phyloP scores from a whole-genome alignment of 2,329 filamentous ascomycete species.

The Aureobasidium sp. region DNA sequence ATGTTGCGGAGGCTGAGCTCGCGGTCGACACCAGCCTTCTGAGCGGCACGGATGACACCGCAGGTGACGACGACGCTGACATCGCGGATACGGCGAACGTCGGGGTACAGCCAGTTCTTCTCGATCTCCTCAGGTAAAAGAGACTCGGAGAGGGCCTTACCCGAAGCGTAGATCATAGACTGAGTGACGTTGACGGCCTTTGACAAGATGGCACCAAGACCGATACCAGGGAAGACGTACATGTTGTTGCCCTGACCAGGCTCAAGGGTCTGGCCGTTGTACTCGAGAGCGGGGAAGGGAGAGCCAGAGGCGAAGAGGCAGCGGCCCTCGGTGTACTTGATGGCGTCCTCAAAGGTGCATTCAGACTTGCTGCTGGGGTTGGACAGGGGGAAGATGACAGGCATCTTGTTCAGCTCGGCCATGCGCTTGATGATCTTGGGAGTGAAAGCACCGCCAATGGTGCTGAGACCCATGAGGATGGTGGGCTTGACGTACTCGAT shows the following conservation, averaged over 20 bases:
- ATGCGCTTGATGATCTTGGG: slow-evolving; percentile 67
- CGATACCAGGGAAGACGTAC: slow-evolving; percentile 96
- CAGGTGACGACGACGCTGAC: slow-evolving; percentile 80
- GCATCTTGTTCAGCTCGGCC: slow-evolving; percentile 59
- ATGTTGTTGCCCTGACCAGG: slow-evolving; percentile 68
- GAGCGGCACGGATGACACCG: slow-evolving; percentile 88
- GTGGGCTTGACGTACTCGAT: slow-evolving; percentile 93
- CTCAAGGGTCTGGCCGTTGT: slow-evolving; percentile 39
- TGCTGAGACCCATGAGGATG: slow-evolving; percentile 88
- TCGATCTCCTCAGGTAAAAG: slow-evolving; percentile 76
- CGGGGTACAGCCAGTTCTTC: slow-evolving; percentile 81
- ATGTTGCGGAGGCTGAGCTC: slow-evolving; percentile 56
- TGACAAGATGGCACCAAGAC: slow-evolving; percentile 83
- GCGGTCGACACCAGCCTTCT: slow-evolving; percentile 60
- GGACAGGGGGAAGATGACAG: slow-evolving; percentile 79
- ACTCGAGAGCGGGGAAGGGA: slow-evolving; percentile 66
- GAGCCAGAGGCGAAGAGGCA: slow-evolving; percentile 93
- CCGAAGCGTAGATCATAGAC: slow-evolving; percentile 94
- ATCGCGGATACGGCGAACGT: slow-evolving; percentile 84
- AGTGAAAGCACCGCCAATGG: slow-evolving; percentile 90
- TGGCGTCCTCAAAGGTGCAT: slow-evolving; percentile 91
- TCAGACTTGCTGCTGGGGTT: slow-evolving; percentile 96
- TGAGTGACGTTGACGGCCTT: slow-evolving; percentile 84
- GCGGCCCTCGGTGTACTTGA: slow-evolving; percentile 82
- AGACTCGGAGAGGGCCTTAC: slow-evolving; percentile 68